Evolutionary conservation across 495 filamentous ascomycete genomes (phyloP).

Genomic region (Tuber umbilicatum): DNA sequence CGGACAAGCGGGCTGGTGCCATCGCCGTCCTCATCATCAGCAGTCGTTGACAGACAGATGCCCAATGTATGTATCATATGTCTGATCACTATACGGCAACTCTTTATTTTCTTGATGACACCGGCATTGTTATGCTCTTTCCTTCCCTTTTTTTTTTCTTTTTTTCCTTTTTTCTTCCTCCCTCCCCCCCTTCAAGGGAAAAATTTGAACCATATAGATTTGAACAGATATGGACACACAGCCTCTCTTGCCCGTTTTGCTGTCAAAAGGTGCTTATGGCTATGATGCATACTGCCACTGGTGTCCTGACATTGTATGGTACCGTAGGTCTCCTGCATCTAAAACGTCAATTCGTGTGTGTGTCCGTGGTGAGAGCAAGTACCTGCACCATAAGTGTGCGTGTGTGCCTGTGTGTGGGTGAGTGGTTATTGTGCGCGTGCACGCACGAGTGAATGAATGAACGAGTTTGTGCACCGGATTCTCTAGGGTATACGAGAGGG

Average conservation of each 20-base stretch:
- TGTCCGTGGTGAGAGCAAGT: background rate
- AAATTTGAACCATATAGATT: background rate
- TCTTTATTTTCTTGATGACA: background rate
- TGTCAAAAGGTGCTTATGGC: background rate
- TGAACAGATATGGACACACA: background rate
- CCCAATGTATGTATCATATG: background rate
- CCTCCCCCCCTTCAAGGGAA: background rate
- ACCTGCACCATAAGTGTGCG: background rate
- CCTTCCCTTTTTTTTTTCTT: background rate
- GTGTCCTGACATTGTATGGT: slow-evolving; percentile 1
- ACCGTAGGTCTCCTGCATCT: background rate
- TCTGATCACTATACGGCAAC: background rate
- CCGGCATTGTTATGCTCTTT: background rate
- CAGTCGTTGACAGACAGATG: background rate
- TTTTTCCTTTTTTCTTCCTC: background rate
- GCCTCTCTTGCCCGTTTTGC: background rate
- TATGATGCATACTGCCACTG: slow-evolving; percentile 2
- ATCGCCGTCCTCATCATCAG: background rate
- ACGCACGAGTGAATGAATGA: background rate
- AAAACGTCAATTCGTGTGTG: background rate
- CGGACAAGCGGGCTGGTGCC: background rate
- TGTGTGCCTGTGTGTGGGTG: background rate
- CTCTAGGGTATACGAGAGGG: background rate
- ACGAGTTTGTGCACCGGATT: background rate
- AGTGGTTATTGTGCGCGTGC: background rate